Evolutionary conservation across 164 flowering plant genomes (phyloP).

Genomic region (Magnolia kwangsiensis): DNA sequence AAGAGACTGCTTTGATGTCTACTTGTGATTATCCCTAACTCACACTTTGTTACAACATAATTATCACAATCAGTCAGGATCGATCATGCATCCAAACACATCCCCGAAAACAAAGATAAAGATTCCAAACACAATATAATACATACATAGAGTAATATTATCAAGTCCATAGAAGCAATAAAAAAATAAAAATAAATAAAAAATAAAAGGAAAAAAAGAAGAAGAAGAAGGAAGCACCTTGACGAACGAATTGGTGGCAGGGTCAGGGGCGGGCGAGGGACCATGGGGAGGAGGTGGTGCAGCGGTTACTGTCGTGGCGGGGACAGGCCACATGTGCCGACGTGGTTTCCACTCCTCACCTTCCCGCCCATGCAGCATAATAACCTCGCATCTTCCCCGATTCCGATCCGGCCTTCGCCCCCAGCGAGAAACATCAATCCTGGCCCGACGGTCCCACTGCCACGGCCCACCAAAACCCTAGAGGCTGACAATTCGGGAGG

Average conservation of each 20-base stretch:
- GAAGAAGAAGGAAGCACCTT: constrained; percentile 34
- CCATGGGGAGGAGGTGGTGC: not conserved
- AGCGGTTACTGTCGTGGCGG: constrained; percentile 32
- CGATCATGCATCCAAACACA: not conserved
- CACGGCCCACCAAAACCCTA: constrained; percentile 12
- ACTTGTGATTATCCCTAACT: not conserved
- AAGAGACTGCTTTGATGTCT: too few species aligned
- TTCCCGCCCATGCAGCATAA: constrained; percentile 54
- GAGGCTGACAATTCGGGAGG: constrained; percentile 6
- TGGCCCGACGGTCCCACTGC: not conserved
- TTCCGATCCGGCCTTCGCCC: constrained; percentile 15
- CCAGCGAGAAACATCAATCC: constrained; percentile 50
- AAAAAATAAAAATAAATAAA: not conserved
- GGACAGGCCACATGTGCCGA: constrained; percentile 74
- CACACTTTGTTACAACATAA: not conserved
- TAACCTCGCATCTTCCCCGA: constrained; percentile 54
- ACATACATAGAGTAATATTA: not conserved
- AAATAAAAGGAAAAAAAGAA: not conserved
- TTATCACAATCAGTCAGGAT: not conserved
- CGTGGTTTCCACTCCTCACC: constrained; percentile 50
- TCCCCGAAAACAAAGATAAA: not conserved
- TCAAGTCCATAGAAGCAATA: not conserved
- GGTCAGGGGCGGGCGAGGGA: constrained; percentile 14
- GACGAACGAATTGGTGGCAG: constrained; percentile 27
- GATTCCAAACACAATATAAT: not conserved